phyloP scores from a whole-genome alignment of 164 flowering plant genomes.

The Malania oleifera region DNA sequence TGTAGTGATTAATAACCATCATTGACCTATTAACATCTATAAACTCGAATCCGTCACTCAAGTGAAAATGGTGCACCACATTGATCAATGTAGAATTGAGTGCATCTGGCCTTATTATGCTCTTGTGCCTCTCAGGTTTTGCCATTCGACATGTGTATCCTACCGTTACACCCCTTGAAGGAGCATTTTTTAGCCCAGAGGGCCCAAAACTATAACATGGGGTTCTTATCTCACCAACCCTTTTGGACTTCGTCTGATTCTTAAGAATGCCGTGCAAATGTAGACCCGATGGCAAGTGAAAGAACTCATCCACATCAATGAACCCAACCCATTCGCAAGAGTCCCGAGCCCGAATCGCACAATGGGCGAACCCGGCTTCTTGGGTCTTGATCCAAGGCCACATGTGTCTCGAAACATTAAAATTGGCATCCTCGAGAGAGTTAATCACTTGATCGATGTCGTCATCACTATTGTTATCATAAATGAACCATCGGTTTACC shows the following conservation, averaged over 20 bases:
- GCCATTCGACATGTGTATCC: constrained; percentile 72
- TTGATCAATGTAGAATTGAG: constrained; percentile 55
- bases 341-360: constrained; percentile 54
- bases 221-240: constrained; percentile 43
- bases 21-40: constrained; percentile 27
- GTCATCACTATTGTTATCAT: constrained; percentile 87
- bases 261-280: constrained; percentile 28
- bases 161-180: constrained; percentile 54
- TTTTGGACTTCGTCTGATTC: constrained; percentile 18
- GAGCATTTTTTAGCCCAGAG: constrained; percentile 47
- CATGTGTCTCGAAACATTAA: constrained; percentile 36
- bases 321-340: constrained; percentile 78
- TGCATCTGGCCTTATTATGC: constrained; percentile 65
- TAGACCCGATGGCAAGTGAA: constrained; percentile 34
- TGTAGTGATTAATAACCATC: constrained; percentile 75
- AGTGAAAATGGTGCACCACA: constrained; percentile 82
- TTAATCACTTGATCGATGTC: constrained; percentile 28
- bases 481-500: constrained; percentile 71
- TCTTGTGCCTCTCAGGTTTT: constrained; percentile 72
- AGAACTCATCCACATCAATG: constrained; percentile 82
- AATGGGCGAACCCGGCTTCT: constrained; percentile 86
- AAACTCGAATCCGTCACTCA: constrained; percentile 32
- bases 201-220: constrained; percentile 79
- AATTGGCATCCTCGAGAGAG: constrained; percentile 15
- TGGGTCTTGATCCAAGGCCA: constrained; percentile 96